Evolutionary conservation across 2,329 filamentous ascomycete genomes (phyloP), one percentile per base, ranked within the genome.

Genomic region (Fusarium ramigenum): DNA sequence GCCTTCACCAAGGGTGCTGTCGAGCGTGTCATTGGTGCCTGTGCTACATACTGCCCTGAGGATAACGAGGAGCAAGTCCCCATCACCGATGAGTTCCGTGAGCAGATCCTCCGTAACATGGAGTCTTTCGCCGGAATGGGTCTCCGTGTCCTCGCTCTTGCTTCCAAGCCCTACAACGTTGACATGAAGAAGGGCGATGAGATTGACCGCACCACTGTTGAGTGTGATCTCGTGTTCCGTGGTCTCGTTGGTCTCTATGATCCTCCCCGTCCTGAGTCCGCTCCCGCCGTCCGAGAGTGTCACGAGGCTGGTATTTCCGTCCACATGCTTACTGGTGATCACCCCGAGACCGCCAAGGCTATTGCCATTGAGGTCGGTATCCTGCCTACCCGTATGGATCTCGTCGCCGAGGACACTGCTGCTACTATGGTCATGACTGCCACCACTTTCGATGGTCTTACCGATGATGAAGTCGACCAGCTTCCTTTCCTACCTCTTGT

Each of bases 191-290:
- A 87, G 67, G 80, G 78, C 44, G 81, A 84, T 15, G 83, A 87
- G 12, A 77, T 86, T 50, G 81, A 87, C 19, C 89, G 91, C 15
- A 84, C 85, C 7, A 81, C 83, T 14, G 82, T 93, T 30, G 91
- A 93, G 77, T 84, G 84, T 36, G 84, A 89, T 46, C 86, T 93
- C 30, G 85, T 85, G 49, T 92, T 93, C 81, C 87, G 89, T 49
- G 92, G 92, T 49, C 84, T 93, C 9, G 87, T 93, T 66, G 92
- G 91, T 47, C 86, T 93, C 9, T 93, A 93, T 72, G 92, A 93
- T 74, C 92, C 92, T 10, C 92, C 92, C 66, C 91, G 92, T 4
- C 84, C 88, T 0, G 92, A 93, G 78, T 91, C 92, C 5, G 89
- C 87, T 4, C 86, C 84, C 2, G 88, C 90, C 8, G 90, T 92